A percentile compares a stretch with the other conserved stretches of the same genome.
These are phyloP conservation scores for Torrubiella hemipterigena DNA, from an alignment of 2,329 filamentous ascomycete species.

Conservation along the genomic window DNA sequence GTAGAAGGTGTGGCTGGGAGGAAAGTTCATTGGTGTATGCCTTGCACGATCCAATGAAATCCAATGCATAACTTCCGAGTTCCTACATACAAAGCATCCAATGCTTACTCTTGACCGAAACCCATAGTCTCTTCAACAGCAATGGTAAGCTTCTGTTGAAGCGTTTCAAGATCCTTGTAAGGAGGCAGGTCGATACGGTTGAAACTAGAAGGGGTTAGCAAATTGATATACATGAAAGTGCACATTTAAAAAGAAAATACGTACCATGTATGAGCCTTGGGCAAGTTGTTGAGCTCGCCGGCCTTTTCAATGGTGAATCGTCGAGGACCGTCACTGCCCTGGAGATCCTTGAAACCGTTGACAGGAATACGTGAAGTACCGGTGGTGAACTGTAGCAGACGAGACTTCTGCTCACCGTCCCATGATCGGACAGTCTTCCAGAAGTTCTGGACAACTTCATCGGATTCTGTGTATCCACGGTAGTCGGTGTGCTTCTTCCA, in stretches of 20 bases:
- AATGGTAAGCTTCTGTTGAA: conserved; percentile 86
- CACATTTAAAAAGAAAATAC: conserved; percentile 19
- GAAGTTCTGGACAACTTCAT: conserved; percentile 96
- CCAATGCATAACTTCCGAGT: conserved; percentile 2
- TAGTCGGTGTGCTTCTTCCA: conserved; percentile 99
- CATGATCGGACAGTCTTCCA: conserved; percentile 95
- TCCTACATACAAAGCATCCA: neutral
- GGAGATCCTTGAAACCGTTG: conserved; percentile 98
- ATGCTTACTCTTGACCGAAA: conserved; percentile 89
- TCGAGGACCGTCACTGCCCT: conserved; percentile 89
- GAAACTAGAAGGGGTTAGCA: conserved; percentile 48
- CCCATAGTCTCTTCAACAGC: conserved; percentile 98
- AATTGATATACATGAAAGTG: conserved; percentile 2
- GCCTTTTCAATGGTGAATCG: conserved; percentile 98
- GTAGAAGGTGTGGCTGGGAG: too few relatives aligned
- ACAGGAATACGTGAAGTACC: conserved; percentile 96
- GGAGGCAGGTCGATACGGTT: conserved; percentile 91
- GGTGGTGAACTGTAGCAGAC: conserved; percentile 90
- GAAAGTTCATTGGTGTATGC: too few relatives aligned
- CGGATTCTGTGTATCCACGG: conserved; percentile 92
- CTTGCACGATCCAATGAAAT: neutral
- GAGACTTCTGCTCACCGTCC: conserved; percentile 97
- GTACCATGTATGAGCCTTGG: conserved; percentile 96
- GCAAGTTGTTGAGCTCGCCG: conserved; percentile 78
- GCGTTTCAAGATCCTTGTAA: conserved; percentile 77